Base-by-base conservation (phyloP, 75 land plant genomes). In the Cunninghamia lanceolata region DNA sequence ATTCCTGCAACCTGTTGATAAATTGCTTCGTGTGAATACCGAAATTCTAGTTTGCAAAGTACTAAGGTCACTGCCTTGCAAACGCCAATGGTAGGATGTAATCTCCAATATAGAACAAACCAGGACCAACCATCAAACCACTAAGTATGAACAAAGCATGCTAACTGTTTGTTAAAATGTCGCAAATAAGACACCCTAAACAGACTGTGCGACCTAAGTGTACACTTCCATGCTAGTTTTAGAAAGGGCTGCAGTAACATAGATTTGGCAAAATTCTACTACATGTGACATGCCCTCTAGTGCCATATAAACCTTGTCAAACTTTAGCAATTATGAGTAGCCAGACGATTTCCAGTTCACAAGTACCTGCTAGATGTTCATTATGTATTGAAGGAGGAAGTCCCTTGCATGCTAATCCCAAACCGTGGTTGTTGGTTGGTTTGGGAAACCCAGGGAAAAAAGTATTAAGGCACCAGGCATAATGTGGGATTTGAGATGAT, bases 401-500 rank as follows among this genome's bases (percentile, higher is more conserved):
- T 83, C n/a, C 84, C 9, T 50, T 52, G 40, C 46, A 83, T 34
- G 5, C 53, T 54, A 83, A 53, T 47, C 28, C 84, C 21, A 83
- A 47, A 63, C 97, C 99, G 6, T 96, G 99, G 99, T 83, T 96
- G 40, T 85, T 96, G 80, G 97, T 92, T 50, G 99, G 99, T 16
- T 85, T 96, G 77, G 99, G 97, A 19, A 94, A 96, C 83, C 99
- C 99, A 13, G 99, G 99, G 34, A 93, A 92, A 82, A n/a, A 94
- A 95, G 88, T 95, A 94, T 80, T 92, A 95, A 79, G 99, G 99
- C 63, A 96, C 99, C 53, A 88, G 97, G 47, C 99, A 96, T 86
- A 96, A 96, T 89, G 99, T 98, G 85, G 99, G 99, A 39, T 98
- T 98, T 90, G 99, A 98, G 83, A 94, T 96, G 99, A 92, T 98